These are phyloP conservation scores for Erythrobasidium yunnanense DNA, from an alignment of 768 basidiomycete genomes.

Conservation along the genomic window DNA sequence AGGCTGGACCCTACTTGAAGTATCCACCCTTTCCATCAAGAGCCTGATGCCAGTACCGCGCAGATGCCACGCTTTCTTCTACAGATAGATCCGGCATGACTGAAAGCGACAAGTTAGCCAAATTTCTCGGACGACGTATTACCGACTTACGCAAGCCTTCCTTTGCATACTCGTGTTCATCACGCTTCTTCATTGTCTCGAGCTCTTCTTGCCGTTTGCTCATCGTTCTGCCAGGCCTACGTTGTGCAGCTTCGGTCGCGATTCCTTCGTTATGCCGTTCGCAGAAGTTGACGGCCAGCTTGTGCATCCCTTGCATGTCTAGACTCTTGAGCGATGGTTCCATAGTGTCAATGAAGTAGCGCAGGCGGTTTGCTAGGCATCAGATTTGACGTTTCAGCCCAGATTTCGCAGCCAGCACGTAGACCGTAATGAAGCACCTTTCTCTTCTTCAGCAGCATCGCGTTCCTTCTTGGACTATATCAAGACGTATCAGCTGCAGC, in stretches of 20 bases:
- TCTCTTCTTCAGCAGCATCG: background rate
- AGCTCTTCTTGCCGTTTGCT: slow-evolving; percentile 22
- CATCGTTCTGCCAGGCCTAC: slow-evolving; percentile 3
- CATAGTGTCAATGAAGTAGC: slow-evolving; percentile 16
- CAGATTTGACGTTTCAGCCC: background rate
- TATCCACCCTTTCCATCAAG: slow-evolving; percentile 15
- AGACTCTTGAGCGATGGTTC: background rate
- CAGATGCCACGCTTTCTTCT: slow-evolving; percentile 1
- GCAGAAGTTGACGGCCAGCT: background rate
- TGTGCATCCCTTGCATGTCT: slow-evolving; percentile 1
- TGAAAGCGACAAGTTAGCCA: background rate
- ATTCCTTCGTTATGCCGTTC: background rate
- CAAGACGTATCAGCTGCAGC: background rate
- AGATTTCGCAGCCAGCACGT: too few relatives aligned
- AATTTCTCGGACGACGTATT: background rate
- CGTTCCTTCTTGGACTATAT: slow-evolving; percentile 19
- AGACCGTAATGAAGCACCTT: background rate
- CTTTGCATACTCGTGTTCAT: slow-evolving; percentile 14
- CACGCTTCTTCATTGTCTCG: background rate
- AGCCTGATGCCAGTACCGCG: background rate
- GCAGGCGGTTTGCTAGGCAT: background rate
- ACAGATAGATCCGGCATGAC: slow-evolving; percentile 11
- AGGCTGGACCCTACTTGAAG: background rate
- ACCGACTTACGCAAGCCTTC: slow-evolving; percentile 11
- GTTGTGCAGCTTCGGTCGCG: background rate